phyloP scores from a whole-genome alignment of 768 basidiomycete species.

The Xanthoconium purpureum region DNA sequence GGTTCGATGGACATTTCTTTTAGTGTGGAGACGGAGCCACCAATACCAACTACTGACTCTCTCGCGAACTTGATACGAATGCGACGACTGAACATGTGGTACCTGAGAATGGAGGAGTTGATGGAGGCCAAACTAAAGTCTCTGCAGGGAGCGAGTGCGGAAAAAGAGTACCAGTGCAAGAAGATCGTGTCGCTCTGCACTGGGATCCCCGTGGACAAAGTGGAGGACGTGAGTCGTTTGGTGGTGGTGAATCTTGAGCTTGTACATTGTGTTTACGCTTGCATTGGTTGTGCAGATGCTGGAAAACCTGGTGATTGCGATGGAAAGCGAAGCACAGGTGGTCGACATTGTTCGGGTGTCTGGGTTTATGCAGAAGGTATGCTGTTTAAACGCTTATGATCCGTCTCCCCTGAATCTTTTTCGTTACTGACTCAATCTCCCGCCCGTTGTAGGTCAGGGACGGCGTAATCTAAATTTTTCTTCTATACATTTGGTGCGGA shows the following conservation, averaged over 20 bases:
- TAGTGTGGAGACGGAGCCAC: constrained; percentile 70
- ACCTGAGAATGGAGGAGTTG: constrained; percentile 71
- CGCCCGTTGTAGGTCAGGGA: constrained; percentile 35
- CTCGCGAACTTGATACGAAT: constrained; percentile 63
- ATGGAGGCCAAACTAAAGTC: constrained; percentile 66
- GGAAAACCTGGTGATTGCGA: constrained; percentile 78
- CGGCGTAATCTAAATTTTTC: constrained; percentile 37
- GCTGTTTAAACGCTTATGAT: constrained; percentile 15
- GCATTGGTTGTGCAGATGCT: constrained; percentile 56
- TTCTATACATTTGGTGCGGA: constrained; percentile 14
- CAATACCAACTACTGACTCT: constrained; percentile 60
- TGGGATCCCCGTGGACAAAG: constrained; percentile 79
- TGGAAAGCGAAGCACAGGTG: constrained; percentile 82
- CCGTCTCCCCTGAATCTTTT: constrained; percentile 20
- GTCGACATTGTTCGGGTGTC: constrained; percentile 84
- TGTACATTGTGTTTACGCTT: constrained; percentile 27
- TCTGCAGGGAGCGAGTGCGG: constrained; percentile 76
- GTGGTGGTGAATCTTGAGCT: constrained; percentile 11
- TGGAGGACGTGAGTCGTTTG: constrained; percentile 75
- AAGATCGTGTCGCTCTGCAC: constrained; percentile 89
- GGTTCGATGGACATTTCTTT: constrained; percentile 61
- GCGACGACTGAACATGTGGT: constrained; percentile 79
- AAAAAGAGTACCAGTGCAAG: constrained; percentile 89
- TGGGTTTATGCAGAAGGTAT: constrained; percentile 87
- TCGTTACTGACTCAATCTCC: constrained; percentile 21